Evolutionary conservation across 176 grass and related monocot genomes (phyloP), one percentile per base, ranked within the genome.

Genomic region (Metroxylon sagu): DNA sequence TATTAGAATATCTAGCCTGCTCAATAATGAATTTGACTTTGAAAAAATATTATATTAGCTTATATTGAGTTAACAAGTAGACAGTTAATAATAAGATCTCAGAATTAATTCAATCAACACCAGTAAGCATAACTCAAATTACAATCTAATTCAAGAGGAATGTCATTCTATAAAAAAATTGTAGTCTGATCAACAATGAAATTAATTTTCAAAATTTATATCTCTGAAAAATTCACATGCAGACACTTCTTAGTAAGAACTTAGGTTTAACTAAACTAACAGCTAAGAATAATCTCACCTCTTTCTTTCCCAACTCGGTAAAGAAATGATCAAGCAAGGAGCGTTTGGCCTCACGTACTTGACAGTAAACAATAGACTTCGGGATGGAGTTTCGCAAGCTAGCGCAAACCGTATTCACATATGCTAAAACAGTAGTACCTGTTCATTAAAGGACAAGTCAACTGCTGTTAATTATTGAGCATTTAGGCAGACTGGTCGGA

Each of bases 321-420:
- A 98, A 98, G 78, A 98, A 98, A 69, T 92, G 93, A 77, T 98
- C 93, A 0, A 98, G 93, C 67, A 98, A 75, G 53, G 93, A 98
- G 50, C 93, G 87, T 49, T 98, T 98, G 3, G 87, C 93, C 52
- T 97, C 93, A 14, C 93, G 84, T 5, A 97, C 87, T 97, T 97
- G 93, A 49, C 93, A 85, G n/a, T 97, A 92, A 3, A 98, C 93
- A 26, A 98, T 79, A 30, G 93, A 98, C 71, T 98, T 98, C 0
- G 93, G 93, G 25, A 98, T 98, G 55, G 84, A 98, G 60, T 98
- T 98, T 52, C 87, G 83, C 86, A 92, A 85, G 25, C 71, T 88
- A 35, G 78, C 65, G 61, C 81, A 85, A 30, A 98, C 82, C 87
- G 88, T 93, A 73, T 89, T 93, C 19, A 98, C 85, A 78, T 98